Evolutionary conservation across 768 basidiomycete genomes (phyloP), one percentile per base, ranked within the genome.

Genomic region (Hypholoma sublateritium): DNA sequence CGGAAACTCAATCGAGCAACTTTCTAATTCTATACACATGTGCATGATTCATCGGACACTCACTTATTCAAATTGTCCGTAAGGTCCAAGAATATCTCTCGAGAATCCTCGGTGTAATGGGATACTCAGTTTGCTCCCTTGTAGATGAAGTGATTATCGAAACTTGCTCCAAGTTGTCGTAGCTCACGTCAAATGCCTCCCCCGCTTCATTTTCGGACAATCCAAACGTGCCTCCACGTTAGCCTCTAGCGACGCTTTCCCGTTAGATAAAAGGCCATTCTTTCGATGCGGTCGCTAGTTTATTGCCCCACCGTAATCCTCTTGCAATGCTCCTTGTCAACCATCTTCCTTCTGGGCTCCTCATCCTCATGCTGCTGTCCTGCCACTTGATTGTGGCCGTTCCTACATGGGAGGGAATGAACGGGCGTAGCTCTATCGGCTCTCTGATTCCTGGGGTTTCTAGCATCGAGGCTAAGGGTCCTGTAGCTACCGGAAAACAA

Each of bases 371-470:
- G 21, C 53, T 65, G 5, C 24, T 45, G 57, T 63, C 59, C 12
- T 62, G 63, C 42, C 58, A 60, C 35, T 56, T 67, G 13, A 73
- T 72, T 17, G 32, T 59, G 19, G 73, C 74, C 3, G 62, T 80
- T 45, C 79, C 80, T 13, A 74, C 76, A 17, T 80, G 76, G 69
- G 73, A 77, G 24, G 76, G 72, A n/a, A 61, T 74, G 36, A 68
- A 65, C 28, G 63, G 71, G 14, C 69, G 73, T 34, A 63, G 67
- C 37, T 69, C 74, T 9, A 77, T 80, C 21, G 70, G 70, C 17
- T 72, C 72, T 39, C 66, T 81, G 13, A 77, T 81, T 17, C 74
- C 78, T 35, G 71, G 74, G 9, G 65, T 75, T n/a, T 69, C 78
- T 0, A 69, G 68, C 54, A 74, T 83, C 41, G 66, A 75, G 59